Conservation (phyloP, 345 rosid species). For the Microthlaspi erraticum region DNA sequence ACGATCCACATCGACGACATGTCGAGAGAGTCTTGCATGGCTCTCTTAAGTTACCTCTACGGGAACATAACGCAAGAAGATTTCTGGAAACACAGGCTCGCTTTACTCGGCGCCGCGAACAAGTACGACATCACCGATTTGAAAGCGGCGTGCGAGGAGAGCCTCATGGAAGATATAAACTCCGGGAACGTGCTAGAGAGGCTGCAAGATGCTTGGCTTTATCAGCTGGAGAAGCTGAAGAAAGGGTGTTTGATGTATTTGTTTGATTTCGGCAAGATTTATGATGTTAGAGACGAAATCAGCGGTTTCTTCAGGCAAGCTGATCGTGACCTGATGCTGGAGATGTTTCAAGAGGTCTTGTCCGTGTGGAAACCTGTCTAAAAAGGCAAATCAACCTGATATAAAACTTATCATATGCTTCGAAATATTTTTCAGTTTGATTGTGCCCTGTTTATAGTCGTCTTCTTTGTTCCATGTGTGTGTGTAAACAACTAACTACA, state of each 20-base stretch:
- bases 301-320: conserved; percentile 77
- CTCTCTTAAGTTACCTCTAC: conserved; percentile 79
- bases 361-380: conserved; percentile 74
- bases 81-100: conserved; percentile 90
- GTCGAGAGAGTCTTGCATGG: conserved; percentile 80
- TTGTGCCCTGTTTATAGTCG: conserved; percentile 23
- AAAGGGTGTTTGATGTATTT: conserved; percentile 83
- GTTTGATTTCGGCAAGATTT: conserved; percentile 90
- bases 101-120: conserved; percentile 80
- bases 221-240: conserved; percentile 79
- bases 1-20: conserved; percentile 80
- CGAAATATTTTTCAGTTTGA: background rate
- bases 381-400: background rate
- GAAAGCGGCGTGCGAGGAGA: conserved; percentile 83
- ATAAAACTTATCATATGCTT: background rate
- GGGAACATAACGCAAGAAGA: conserved; percentile 80
- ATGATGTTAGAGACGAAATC: conserved; percentile 80
- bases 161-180: conserved; percentile 89
- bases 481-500: conserved; percentile 16
- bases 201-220: conserved; percentile 91
- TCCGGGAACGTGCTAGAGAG: conserved; percentile 83
- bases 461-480: background rate
- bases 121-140: conserved; percentile 77
- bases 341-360: conserved; percentile 92
- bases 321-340: conserved; percentile 79